These are phyloP conservation scores for Sisymbrium altissimum DNA, from an alignment of 345 rosid species.

Conservation along the genomic window DNA sequence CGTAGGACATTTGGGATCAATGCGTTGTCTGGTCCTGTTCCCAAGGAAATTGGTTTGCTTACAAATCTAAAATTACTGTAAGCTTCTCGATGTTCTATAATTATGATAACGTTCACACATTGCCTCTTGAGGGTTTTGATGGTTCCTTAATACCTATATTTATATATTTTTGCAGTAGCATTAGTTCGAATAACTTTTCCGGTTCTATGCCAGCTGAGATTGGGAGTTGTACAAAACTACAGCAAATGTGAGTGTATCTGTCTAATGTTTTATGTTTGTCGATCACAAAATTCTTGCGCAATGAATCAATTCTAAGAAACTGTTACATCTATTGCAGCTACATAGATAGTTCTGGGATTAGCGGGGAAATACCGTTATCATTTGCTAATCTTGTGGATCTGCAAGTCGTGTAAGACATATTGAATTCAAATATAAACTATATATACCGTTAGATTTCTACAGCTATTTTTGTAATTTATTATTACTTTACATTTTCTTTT, in stretches of 20 bases:
- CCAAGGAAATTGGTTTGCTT: slow-evolving; percentile 64
- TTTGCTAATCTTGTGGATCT: slow-evolving; percentile 40
- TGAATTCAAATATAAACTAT: background rate
- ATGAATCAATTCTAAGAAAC: background rate
- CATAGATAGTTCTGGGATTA: slow-evolving; percentile 53
- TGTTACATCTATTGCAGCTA: slow-evolving; percentile 38
- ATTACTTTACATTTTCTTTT: slow-evolving; percentile 2
- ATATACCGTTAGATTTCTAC: background rate
- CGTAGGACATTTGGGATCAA: slow-evolving; percentile 52
- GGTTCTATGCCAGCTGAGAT: slow-evolving; percentile 66
- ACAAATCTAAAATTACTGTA: slow-evolving; percentile 49
- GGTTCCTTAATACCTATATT: background rate
- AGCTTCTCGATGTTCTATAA: slow-evolving; percentile 19
- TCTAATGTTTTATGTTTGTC: background rate
- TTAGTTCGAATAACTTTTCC: slow-evolving; percentile 58
- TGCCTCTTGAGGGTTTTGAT: background rate
- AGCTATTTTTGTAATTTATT: background rate
- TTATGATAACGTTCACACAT: background rate
- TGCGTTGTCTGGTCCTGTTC: slow-evolving; percentile 63
- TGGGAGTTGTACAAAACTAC: slow-evolving; percentile 49
- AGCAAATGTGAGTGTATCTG: slow-evolving; percentile 52
- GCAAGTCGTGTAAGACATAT: slow-evolving; percentile 21
- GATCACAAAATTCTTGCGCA: background rate
- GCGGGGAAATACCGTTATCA: slow-evolving; percentile 55
- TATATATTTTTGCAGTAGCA: slow-evolving; percentile 29